phyloP scores from a whole-genome alignment of 2,329 filamentous ascomycete genomes.

The Penicillium thymicola region DNA sequence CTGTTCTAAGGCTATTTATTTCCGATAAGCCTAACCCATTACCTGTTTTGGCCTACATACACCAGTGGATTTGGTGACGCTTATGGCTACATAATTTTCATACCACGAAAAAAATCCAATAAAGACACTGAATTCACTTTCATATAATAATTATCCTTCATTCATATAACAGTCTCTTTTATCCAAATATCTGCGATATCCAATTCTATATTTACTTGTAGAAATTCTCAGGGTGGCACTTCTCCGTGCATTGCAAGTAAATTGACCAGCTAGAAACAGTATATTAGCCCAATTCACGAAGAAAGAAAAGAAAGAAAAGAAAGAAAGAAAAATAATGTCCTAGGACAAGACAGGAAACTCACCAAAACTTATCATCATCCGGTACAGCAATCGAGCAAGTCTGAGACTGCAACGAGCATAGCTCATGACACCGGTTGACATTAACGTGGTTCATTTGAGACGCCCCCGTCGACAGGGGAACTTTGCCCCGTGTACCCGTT shows the following conservation, averaged over 20 bases:
- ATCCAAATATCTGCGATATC: background rate
- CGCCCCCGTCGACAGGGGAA: constrained; percentile 9
- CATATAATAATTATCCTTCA: background rate
- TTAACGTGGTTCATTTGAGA: constrained; percentile 5
- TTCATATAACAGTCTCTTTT: background rate
- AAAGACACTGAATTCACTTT: background rate
- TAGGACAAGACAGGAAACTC: background rate
- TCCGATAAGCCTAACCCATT: background rate
- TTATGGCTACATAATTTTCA: background rate
- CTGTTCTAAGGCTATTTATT: background rate
- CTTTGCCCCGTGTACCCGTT: constrained; percentile 11
- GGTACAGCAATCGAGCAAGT: constrained; percentile 26
- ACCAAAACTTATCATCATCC: constrained; percentile 28
- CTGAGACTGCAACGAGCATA: constrained; percentile 25
- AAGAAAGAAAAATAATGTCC: background rate
- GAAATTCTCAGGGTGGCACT: constrained; percentile 17
- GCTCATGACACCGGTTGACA: constrained; percentile 20
- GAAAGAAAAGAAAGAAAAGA: background rate
- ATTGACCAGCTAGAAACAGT: constrained; percentile 13
- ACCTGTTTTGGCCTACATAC: no score
- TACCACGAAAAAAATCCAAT: background rate
- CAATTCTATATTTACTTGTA: background rate
- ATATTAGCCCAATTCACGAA: background rate
- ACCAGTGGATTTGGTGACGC: no score
- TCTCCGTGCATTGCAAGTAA: constrained; percentile 18